Conservation (phyloP, 352 stramenopile genomes). For the Pythium aristosporum region DNA sequence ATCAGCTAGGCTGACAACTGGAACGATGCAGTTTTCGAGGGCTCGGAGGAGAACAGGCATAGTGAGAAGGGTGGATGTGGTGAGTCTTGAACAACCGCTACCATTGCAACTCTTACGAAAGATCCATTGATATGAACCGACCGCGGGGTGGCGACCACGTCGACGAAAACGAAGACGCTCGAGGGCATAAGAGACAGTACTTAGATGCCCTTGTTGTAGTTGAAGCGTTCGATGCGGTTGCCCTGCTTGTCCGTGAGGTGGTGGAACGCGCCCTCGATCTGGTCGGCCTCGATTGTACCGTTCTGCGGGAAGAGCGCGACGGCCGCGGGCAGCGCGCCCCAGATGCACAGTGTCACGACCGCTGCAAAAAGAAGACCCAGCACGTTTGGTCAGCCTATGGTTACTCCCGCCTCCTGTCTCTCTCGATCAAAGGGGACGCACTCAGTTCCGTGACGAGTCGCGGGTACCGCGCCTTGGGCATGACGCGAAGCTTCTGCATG, state of each 20-base stretch:
- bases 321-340: constrained; percentile 72
- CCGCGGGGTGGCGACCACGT: too few relatives aligned
- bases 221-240: constrained; percentile 57
- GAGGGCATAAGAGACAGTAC: not conserved
- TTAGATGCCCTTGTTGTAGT: constrained; percentile 86
- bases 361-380: not conserved
- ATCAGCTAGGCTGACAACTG: not conserved
- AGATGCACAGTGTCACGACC: constrained; percentile 79
- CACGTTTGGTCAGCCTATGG: not conserved
- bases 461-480: constrained; percentile 68
- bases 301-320: constrained; percentile 83
- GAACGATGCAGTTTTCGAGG: constrained; percentile 5
- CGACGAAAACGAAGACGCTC: too few relatives aligned
- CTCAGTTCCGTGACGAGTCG: constrained; percentile 75
- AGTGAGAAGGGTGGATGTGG: not conserved
- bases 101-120: not conserved
- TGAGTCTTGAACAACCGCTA: constrained; percentile 15
- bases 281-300: constrained; percentile 59
- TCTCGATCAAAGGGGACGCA: constrained; percentile 28
- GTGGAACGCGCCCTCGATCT: constrained; percentile 65
- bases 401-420: not conserved
- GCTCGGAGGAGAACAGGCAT: not conserved
- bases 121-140: not conserved
- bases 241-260: constrained; percentile 56
- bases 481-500: constrained; percentile 72